Base-by-base conservation (phyloP, 2,329 filamentous ascomycete genomes). In the Neophaeococcomyces aloes region DNA sequence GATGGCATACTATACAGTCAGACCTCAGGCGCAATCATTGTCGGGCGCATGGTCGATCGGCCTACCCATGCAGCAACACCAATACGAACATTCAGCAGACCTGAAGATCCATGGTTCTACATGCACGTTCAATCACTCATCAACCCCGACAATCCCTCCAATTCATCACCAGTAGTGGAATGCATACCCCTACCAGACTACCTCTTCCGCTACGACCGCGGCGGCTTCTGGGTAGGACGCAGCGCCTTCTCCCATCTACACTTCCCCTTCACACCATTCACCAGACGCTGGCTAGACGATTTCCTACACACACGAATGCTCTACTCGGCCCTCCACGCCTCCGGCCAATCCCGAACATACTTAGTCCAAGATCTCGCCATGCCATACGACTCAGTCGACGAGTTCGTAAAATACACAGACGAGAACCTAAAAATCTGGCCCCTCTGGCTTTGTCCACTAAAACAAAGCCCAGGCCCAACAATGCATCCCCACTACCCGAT, bases 21-120 rank as follows among this genome's bases (percentile, higher is more conserved):
- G 11, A 63, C 66, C 14, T 65, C 65, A 4, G 74, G 75, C 1
- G 68, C 82, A 1, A 62, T 84, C 31, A 80, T 81, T 56, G 67
- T 70, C 0, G 81, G 81, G 0, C 67, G 65, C 7, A 61, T 82
- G 13, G 69, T 70, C 1, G 65, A 81, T 41, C 10, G 10, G 5
- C 23, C 23, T 10, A 56, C 64, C 0, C 48, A 68, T 0, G 68
- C 57, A 0, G 29, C 46, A 1, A 47, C 49, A 2, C 57, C 57
- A 34, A 53, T 63, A 1, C 63, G 61, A 18, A 65, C 58, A 0
- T 82, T 85, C 59, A 73, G 71, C n/a, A 65, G 72, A 8, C 64
- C 72, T 0, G 60, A 59, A 3, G 82, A 87, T 51, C 76, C 79
- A 0, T 87, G 82, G 83, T 85, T 84, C 56, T 86, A 85, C 47